phyloP scores from a whole-genome alignment of 768 basidiomycete genomes.

The Suillus americanus region DNA sequence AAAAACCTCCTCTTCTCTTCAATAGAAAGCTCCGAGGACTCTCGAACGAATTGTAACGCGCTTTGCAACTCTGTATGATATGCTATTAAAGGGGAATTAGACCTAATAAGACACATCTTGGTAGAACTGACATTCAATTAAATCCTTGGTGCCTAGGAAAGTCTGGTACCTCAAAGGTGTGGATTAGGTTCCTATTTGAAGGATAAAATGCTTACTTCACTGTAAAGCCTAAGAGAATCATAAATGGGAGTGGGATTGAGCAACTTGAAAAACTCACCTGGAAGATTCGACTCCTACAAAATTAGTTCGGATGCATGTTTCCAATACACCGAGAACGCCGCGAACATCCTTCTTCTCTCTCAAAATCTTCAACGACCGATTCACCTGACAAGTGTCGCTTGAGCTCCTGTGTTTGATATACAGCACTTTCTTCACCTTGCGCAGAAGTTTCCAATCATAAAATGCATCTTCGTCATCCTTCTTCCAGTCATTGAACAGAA shows the following conservation, averaged over 20 bases:
- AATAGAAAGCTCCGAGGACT: constrained; percentile 65
- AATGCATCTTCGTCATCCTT: constrained; percentile 81
- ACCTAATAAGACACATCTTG: not conserved
- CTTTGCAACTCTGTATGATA: constrained; percentile 79
- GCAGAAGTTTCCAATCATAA: constrained; percentile 88
- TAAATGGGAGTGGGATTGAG: constrained; percentile 2
- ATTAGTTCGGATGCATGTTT: constrained; percentile 87
- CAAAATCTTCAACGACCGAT: constrained; percentile 66
- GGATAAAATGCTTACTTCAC: constrained; percentile 53
- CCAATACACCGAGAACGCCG: constrained; percentile 85
- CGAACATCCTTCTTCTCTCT: constrained; percentile 79
- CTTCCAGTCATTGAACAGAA: constrained; percentile 93
- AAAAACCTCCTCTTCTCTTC: constrained; percentile 95
- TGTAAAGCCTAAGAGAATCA: constrained; percentile 67
- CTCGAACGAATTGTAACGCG: constrained; percentile 74
- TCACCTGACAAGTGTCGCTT: constrained; percentile 49
- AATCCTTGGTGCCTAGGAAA: constrained; percentile 85
- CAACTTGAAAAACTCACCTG: constrained; percentile 41
- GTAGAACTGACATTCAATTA: constrained; percentile 71
- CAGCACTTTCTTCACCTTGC: constrained; percentile 48
- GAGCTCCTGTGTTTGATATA: not conserved
- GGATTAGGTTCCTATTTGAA: constrained; percentile 14
- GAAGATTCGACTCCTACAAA: constrained; percentile 92
- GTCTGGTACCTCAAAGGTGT: constrained; percentile 51
- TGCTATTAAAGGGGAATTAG: constrained; percentile 42